Evolutionary conservation across 2,329 filamentous ascomycete species (phyloP).

Genomic region (Lachnellula occidentalis): DNA sequence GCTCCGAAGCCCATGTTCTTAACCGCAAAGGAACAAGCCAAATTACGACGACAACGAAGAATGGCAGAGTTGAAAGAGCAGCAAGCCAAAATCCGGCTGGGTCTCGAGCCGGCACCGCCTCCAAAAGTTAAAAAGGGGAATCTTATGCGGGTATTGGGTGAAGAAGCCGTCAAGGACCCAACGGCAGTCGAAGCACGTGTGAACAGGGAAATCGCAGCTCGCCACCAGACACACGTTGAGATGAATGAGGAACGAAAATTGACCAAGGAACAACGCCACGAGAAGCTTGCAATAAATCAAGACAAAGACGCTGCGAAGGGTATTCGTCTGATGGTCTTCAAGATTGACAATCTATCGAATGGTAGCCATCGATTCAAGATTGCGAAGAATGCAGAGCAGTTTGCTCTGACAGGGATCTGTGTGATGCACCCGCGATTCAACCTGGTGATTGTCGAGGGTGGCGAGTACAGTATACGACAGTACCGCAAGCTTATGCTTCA

Average conservation of each 20-base stretch:
- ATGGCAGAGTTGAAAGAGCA: conserved; percentile 93
- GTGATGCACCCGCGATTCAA: conserved; percentile 87
- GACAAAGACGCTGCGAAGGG: conserved; percentile 84
- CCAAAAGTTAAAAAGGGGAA: conserved; percentile 98
- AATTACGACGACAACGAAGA: conserved; percentile 80
- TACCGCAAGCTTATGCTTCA: conserved; percentile 93
- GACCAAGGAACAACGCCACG: conserved; percentile 78
- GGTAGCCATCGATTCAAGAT: conserved; percentile 93
- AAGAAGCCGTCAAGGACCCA: conserved; percentile 83
- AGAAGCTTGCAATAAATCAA: conserved; percentile 79
- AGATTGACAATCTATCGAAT: conserved; percentile 82
- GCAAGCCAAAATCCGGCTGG: conserved; percentile 91
- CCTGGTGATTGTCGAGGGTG: conserved; percentile 87
- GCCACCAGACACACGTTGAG: conserved; percentile 69
- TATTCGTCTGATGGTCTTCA: conserved; percentile 82
- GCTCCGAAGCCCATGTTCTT: conserved; percentile 86
- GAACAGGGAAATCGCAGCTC: conserved; percentile 85
- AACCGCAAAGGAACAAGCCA: conserved; percentile 85
- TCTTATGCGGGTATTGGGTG: conserved; percentile 92
- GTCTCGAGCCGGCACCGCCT: conserved; percentile 80
- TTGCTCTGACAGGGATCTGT: conserved; percentile 81
- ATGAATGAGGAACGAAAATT: conserved; percentile 82
- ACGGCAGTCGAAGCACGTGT: conserved; percentile 95
- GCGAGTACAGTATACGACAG: conserved; percentile 71
- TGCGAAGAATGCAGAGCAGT: conserved; percentile 84